Conservation (phyloP, 345 rosid genomes). For the Rhodomyrtus tomentosa region DNA sequence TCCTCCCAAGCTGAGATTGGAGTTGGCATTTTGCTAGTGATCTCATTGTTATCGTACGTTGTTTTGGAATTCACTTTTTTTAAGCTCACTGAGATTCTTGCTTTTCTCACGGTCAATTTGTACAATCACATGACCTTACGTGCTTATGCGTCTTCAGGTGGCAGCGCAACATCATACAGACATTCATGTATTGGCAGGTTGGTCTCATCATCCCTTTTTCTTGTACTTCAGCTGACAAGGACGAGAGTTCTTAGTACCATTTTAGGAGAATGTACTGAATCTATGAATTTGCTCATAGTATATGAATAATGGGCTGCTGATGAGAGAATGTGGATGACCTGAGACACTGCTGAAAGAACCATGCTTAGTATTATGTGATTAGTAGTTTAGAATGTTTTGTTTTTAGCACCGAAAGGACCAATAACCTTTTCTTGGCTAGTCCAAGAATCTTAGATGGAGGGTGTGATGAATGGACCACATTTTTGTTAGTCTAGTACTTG, state of each 20-base stretch:
- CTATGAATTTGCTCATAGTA: background rate
- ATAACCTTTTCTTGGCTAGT: background rate
- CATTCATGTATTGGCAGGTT: conserved; percentile 99
- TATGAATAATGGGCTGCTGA: background rate
- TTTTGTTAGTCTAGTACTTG: background rate
- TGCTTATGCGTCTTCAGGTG: conserved; percentile 37
- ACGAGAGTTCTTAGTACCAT: background rate
- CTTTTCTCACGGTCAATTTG: background rate
- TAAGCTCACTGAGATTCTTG: background rate
- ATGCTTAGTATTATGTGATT: background rate
- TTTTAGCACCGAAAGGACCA: background rate
- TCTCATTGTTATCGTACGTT: conserved; percentile 78
- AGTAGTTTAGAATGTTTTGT: background rate
- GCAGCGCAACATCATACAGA: conserved; percentile 94
- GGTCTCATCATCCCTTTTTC: background rate
- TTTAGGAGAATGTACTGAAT: background rate
- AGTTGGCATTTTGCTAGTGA: conserved; percentile 63
- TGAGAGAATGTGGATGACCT: background rate
- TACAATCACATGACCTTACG: background rate
- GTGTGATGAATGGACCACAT: background rate
- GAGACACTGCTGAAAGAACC: background rate
- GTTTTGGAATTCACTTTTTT: background rate
- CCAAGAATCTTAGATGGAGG: background rate
- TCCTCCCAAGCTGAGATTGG: conserved; percentile 92
- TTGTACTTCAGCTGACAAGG: background rate